Evolutionary conservation across 164 flowering plant genomes (phyloP).

Genomic region (Umbilicus rupestris): DNA sequence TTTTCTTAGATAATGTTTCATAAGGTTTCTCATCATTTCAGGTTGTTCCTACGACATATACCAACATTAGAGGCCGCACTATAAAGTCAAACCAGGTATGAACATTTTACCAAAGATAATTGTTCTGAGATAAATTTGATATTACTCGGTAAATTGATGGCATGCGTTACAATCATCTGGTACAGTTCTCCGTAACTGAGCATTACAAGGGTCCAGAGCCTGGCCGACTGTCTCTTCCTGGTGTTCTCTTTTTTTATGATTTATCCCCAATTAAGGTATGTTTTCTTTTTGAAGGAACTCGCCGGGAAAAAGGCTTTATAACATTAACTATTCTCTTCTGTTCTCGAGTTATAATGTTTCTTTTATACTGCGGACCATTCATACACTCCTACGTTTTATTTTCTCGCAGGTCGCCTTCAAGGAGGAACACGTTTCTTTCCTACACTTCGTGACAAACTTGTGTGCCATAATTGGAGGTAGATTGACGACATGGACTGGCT

Average conservation of each 20-base stretch:
- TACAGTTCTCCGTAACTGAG: slow-evolving; percentile 75
- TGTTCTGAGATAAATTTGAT: background rate
- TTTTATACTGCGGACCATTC: background rate
- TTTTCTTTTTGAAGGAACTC: background rate
- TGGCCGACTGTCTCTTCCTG: slow-evolving; percentile 36
- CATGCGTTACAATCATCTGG: background rate
- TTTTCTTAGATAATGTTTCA: background rate
- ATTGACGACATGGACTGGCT: too few species aligned
- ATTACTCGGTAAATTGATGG: slow-evolving; percentile 1
- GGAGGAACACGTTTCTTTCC: slow-evolving; percentile 46
- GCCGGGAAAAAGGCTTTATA: background rate
- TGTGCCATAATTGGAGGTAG: slow-evolving; percentile 77
- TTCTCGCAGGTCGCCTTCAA: slow-evolving; percentile 43
- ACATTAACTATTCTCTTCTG: background rate
- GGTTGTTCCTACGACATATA: slow-evolving; percentile 90
- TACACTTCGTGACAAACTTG: slow-evolving; percentile 57
- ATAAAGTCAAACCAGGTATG: slow-evolving; percentile 64
- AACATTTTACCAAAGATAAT: background rate
- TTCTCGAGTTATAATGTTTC: background rate
- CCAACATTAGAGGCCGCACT: slow-evolving; percentile 49
- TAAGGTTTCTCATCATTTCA: slow-evolving; percentile 17
- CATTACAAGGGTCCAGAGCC: slow-evolving; percentile 37
- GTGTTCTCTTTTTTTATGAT: slow-evolving; percentile 69
- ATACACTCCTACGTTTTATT: background rate
- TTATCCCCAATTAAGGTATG: slow-evolving; percentile 69